Evolutionary conservation across 257 asterid genomes (phyloP).

Genomic region (Forsythia suspensa): DNA sequence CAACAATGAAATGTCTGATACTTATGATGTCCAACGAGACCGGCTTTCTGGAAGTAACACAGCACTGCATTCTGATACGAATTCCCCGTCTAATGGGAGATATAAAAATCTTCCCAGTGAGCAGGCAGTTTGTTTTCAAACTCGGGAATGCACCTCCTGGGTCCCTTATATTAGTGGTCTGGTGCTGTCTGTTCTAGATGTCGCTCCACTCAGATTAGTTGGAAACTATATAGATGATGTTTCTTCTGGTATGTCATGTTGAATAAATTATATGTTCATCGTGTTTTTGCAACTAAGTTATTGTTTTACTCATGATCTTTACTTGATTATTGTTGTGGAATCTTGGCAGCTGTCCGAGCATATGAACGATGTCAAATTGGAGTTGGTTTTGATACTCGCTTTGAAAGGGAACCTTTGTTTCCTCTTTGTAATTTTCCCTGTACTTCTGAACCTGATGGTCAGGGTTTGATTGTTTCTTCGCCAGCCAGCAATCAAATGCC

Average conservation of each 20-base stretch:
- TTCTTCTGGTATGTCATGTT: conserved; percentile 60
- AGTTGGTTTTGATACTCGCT: conserved; percentile 41
- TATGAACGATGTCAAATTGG: conserved; percentile 49
- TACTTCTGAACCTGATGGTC: conserved; percentile 50
- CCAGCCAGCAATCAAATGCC: conserved; percentile 41
- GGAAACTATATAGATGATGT: conserved; percentile 74
- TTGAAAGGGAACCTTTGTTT: conserved; percentile 75
- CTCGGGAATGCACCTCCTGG: conserved; percentile 51
- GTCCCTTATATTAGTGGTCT: conserved; percentile 68
- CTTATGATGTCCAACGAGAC: conserved; percentile 30
- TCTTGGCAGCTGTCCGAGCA: conserved; percentile 60
- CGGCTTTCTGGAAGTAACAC: conserved; percentile 37
- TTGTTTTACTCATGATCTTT: conserved; percentile 23
- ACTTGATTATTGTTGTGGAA: conserved; percentile 24
- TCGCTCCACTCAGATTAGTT: conserved; percentile 83
- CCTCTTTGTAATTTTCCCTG: conserved; percentile 49
- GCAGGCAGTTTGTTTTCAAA: conserved; percentile 35
- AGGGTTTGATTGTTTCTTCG: conserved; percentile 33
- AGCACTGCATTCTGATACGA: conserved; percentile 37
- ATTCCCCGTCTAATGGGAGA: conserved; percentile 34
- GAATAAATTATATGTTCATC: conserved; percentile 17
- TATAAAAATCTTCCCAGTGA: conserved; percentile 27
- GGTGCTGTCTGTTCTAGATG: conserved; percentile 72
- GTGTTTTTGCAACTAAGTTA: conserved; percentile 7
- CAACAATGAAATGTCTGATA: conserved; percentile 29